Base-by-base conservation (phyloP, 164 flowering plant species). In the Platanus orientalis region DNA sequence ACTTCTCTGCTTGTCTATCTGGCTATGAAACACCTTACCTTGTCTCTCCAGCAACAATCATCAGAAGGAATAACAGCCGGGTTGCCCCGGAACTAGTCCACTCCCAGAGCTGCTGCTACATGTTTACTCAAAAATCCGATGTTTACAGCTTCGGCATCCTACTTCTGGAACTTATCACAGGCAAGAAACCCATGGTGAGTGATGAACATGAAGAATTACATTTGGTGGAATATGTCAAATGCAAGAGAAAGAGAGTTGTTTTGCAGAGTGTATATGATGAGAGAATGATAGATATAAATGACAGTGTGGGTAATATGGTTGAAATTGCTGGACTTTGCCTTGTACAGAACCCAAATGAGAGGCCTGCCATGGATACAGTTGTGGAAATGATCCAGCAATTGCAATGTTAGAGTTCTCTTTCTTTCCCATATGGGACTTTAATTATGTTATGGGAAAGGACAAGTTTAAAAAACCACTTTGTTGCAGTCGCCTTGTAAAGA, bases 101-200 rank as follows among this genome's bases (percentile, higher is more conserved):
- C 6, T 36, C 29, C 21, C 47, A 36, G n/a, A n/a, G n/a, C 6
- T 10, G 25, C 11, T 17, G n/a, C 0, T 10, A 27, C 20, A 12
- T 30, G 16, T 68, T 72, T 30, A 63, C 72, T 0, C 54, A 60
- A 21, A 63, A 63, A 27, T 59, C 69, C 0, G 72, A 64, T 48
- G 72, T 64, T 10, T 72, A 68, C 52, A 60, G 72, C 62, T 68
- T 72, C n/a, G 75, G 75, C 14, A 44, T 72, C 13, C 65, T 72
- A 28, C 68, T 72, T 44, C 51, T 72, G 3, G 76, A 72, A 47
- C 64, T 63, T 16, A 59, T 72, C 25, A 72, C 76, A 2, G 72
- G 72, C 30, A 54, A 68, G 54, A 68, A 60, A 28, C 60, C 69
- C 1, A 27, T 63, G 16, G 23, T 58, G 48, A 48, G 47, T 60